Base-by-base conservation (phyloP, 148 eudicot genomes). In the Persicaria tinctoria region DNA sequence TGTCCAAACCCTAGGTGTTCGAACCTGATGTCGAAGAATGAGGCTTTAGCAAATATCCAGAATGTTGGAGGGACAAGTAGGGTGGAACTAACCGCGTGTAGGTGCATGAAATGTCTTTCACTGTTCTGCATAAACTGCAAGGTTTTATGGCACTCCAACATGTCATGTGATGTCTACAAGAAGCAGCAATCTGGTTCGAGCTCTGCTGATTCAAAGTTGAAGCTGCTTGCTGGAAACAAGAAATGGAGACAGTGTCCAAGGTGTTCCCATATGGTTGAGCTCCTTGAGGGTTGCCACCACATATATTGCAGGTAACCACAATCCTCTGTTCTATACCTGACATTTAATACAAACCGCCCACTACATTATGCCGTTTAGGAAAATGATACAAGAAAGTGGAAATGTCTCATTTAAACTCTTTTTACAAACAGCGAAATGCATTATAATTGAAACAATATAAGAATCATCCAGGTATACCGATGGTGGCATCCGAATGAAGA, bases 201-300 rank as follows among this genome's bases (percentile, higher is more conserved):
- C 11, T 60, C 38, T 23, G 10, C 12, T 27, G 69, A 63, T 63
- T 45, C 46, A 7, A 63, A 32, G 69, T 1, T 63, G 17, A 5
- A 9, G 46, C n/a, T 16, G 2, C 69, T 63, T 11, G 69, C 69
- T 4, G 46, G n/a, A 63, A n/a, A 63, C 46, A 4, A 63, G 46
- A 63, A 10, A 12, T 63, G 69, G 69, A 63, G 69, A 13, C 69
- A 63, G 46, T 63, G 69, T 38, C 46, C 69, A 12, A 5, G 5
- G 69, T 63, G 69, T 38, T 63, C 7, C 17, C 69, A 63, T 32
- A 63, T 63, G 69, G 69, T 63, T 38, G 69, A 63, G 69, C 69
- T 32, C 38, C n/a, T 4, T 7, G 12, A 11, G 32, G 69, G 69
- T 13, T 63, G 69, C 69, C 11, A 32, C 11, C 69, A 38, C 69